Conservation (phyloP, 306 rosid genomes). For the Oxytropis ochrocephala region DNA sequence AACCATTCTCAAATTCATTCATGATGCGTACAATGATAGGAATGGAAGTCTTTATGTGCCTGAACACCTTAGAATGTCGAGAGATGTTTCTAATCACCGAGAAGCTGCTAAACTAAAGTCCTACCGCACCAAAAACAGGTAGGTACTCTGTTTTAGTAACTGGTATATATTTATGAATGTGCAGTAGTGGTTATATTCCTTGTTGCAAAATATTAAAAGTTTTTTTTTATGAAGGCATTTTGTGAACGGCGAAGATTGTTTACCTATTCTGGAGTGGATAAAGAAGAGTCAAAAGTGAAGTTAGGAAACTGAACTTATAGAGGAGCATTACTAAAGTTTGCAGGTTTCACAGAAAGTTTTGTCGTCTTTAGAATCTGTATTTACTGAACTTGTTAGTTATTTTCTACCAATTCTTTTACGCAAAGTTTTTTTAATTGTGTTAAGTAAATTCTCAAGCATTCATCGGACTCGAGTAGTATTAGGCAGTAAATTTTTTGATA, state of each 20-base stretch:
- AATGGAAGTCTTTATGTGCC: conserved; percentile 56
- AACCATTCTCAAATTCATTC: conserved; percentile 56
- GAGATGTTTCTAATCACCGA: conserved; percentile 41
- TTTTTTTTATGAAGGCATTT: conserved; percentile 54
- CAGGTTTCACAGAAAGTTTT: conserved; percentile 19
- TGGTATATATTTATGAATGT: conserved; percentile 19
- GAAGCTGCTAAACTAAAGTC: conserved; percentile 51
- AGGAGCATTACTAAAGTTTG: neutral
- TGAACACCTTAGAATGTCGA: conserved; percentile 47
- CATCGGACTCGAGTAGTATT: neutral
- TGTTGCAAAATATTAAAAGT: neutral
- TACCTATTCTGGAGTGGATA: conserved; percentile 69
- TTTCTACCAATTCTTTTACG: neutral
- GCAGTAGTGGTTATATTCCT: neutral
- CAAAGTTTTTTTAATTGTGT: neutral
- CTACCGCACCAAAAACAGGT: conserved; percentile 67
- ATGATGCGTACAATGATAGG: conserved; percentile 43
- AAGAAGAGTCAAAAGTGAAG: conserved; percentile 35
- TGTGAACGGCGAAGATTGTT: conserved; percentile 63
- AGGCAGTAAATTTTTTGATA: neutral
- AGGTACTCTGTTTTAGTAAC: conserved; percentile 36
- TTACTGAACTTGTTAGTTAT: neutral
- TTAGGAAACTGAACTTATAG: no score
- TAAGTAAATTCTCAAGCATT: neutral
- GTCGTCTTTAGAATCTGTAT: neutral